A percentile compares a stretch with the other conserved stretches of the same genome.
phyloP scores from a whole-genome alignment of 176 grass and related monocot species.

The Cenchrus fungigraminus region DNA sequence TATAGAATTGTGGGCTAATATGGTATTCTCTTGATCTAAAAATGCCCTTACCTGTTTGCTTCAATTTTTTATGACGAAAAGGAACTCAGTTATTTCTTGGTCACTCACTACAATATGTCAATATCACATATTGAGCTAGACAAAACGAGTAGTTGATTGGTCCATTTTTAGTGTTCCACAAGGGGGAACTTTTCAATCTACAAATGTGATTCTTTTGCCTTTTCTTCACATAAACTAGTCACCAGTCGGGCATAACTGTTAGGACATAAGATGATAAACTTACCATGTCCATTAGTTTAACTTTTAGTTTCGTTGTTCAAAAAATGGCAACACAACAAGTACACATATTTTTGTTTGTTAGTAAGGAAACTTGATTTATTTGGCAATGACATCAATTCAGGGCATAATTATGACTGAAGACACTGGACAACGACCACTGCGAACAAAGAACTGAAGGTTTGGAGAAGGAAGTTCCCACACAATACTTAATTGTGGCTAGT shows the following conservation, averaged over 20 bases:
- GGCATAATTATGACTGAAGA: not conserved
- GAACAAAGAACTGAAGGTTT: slow-evolving; percentile 22
- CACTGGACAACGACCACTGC: not conserved
- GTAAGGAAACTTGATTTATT: slow-evolving; percentile 3
- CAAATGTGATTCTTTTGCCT: not conserved
- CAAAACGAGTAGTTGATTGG: not conserved
- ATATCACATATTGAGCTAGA: no score
- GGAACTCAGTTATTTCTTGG: not conserved
- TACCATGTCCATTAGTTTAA: not conserved
- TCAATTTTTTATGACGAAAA: not conserved
- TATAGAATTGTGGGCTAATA: not conserved
- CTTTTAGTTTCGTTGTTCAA: not conserved
- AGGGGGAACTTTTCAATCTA: not conserved
- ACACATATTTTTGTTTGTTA: not conserved
- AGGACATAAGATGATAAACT: not conserved
- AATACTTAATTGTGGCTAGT: not conserved
- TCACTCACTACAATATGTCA: not conserved
- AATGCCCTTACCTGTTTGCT: not conserved
- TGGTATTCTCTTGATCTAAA: not conserved
- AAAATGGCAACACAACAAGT: not conserved
- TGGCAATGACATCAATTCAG: slow-evolving; percentile 17
- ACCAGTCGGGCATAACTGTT: not conserved
- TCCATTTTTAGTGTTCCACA: not conserved
- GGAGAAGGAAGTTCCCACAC: not conserved
- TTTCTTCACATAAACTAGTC: not conserved